Base-by-base conservation (phyloP, 345 rosid genomes). In the Brassica juncea region DNA sequence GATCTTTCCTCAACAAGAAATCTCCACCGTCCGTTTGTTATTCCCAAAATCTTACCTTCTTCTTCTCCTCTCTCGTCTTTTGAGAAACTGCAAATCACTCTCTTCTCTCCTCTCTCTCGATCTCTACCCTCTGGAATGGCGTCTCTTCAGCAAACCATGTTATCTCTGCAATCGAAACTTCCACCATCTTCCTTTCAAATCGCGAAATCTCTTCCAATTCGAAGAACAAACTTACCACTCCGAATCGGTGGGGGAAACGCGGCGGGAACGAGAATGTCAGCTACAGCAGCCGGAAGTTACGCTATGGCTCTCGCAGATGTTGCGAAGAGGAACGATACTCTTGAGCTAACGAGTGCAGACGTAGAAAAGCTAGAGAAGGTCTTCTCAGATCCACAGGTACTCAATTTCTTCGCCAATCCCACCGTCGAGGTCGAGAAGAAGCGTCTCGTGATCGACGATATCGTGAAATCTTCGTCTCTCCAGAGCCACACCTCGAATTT, bases 231-330 rank as follows among this genome's bases (percentile, higher is more conserved):
- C 83, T 5, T 79, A 70, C 16, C 77, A 69, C 80, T 49, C 85
- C 84, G 79, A 64, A 76, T 81, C 71, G 75, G 80, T 68, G 55
- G 82, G n/a, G 74, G 89, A 11, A 61, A 85, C 54, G 65, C 84
- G 39, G 23, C 63, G 10, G 92, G 88, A 8, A 75, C 89, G 16
- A 84, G 82, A 47, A 89, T 89, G 92, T 71, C 87, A 4, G 87
- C 91, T 0, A 72, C 92, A 0, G 91, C 86, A 0, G 90, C 95
- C 2, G 65, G 82, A 30, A 92, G 89, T 79, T 94, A 92, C 87
- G 97, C 97, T 9, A 32, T 78, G 19, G 97, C 97, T 1, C 81
- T 94, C 0, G 92, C 89, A 15, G 97, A 92, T 57, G 78, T 92
- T 2, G 97, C 99, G 42, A 84, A 80, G 49, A 72, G 87, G 32